Evolutionary conservation across 768 basidiomycete genomes (phyloP).

Genomic region (Cystofilobasidium capitatum): DNA sequence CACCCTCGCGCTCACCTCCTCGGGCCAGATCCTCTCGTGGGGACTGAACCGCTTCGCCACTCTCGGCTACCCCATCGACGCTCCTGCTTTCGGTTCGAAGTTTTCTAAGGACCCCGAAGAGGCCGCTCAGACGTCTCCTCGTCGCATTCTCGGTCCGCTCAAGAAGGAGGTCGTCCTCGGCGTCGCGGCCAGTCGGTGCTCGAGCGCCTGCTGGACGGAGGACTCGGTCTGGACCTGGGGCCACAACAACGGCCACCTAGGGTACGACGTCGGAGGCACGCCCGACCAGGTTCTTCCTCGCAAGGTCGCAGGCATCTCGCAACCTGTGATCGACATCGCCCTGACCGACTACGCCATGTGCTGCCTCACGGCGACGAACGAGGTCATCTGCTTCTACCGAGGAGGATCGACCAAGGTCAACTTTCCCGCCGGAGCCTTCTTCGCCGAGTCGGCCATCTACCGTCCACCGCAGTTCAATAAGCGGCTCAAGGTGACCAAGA

Average conservation of each 20-base stretch:
- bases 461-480: conserved; percentile 67
- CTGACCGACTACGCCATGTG: conserved; percentile 78
- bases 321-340: conserved; percentile 60
- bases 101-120: conserved; percentile 49
- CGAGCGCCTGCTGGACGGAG: conserved; percentile 79
- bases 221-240: conserved; percentile 59
- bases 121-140: conserved; percentile 63
- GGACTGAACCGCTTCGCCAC: conserved; percentile 78
- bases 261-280: conserved; percentile 67
- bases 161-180: conserved; percentile 71
- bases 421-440: conserved; percentile 69
- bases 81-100: conserved; percentile 32
- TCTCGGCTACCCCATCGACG: conserved; percentile 73
- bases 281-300: conserved; percentile 62
- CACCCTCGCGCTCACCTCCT: conserved; percentile 68
- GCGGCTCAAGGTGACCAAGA: conserved; percentile 63
- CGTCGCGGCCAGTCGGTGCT: conserved; percentile 73
- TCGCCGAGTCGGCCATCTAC: conserved; percentile 63
- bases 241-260: conserved; percentile 86
- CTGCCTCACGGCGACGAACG: conserved; percentile 64
- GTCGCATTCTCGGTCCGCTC: conserved; percentile 61
- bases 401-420: conserved; percentile 38
- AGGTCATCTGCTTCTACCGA: conserved; percentile 49
- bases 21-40: conserved; percentile 81
- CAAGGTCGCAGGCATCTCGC: conserved; percentile 65